Base-by-base conservation (phyloP, 2,329 filamentous ascomycete genomes). In the Remersonia thermophila region DNA sequence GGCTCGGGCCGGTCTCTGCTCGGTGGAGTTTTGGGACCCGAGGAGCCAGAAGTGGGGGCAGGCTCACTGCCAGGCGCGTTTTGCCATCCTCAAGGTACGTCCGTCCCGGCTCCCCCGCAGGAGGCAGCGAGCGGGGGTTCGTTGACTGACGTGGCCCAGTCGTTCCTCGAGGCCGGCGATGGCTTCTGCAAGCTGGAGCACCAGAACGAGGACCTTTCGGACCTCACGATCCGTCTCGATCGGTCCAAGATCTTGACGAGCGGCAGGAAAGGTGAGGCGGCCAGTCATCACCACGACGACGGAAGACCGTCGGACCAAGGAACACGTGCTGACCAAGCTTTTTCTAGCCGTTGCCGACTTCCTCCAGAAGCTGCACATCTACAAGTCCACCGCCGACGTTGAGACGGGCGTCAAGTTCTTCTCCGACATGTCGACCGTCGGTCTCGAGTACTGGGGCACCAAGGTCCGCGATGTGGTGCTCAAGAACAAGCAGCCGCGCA, bases 11-110 rank as follows among this genome's bases (percentile, higher is more conserved):
- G 91, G 91, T 42, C 67, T 98, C 30, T 74, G 78, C 5, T 82
- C 87, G 1, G 70, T 96, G 15, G 89, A 96, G 56, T 85, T 91
- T 68, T 96, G 86, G 86, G 86, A 95, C 52, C 86, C 86, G 5
- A 87, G 87, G 63, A 78, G 72, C 49, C 69, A 77, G 47, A 94
- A 93, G 63, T 94, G 87, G 87, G 87, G 87, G 7, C 87, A 94
- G 59, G 73, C 82, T 45, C 86, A 94, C 55, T 93, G 85, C 61
- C 85, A 93, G 60, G 87, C 86, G 15, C 81, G 87, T 9, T 95
- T 86, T 62, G 83, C 80, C 35, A 94, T 95, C 51, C 65, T 95
- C 28, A 76, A 73, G 50, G 57, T 58, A 41, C 12, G n/a, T n/a
- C n/a, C n/a, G n/a, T n/a, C n/a, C n/a, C n/a, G n/a, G n/a, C n/a